These are phyloP conservation scores for Alternaria sp. DNA, from an alignment of 2,329 filamentous ascomycete species.

Conservation along the genomic window DNA sequence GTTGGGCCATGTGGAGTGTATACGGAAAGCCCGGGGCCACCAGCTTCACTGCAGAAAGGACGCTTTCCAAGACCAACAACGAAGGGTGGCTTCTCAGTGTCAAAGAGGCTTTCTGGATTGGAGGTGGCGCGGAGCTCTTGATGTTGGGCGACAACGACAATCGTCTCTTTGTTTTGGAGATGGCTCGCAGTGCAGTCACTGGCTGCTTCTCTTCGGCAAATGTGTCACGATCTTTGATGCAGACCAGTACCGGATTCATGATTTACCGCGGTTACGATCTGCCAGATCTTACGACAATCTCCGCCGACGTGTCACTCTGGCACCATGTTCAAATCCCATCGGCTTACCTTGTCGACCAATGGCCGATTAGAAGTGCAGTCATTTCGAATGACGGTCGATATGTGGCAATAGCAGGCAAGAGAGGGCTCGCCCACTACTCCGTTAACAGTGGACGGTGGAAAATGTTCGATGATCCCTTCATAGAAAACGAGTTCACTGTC, in stretches of 20 bases:
- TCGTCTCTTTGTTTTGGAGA: conserved; percentile 85
- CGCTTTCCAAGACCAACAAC: conserved; percentile 68
- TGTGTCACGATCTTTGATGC: conserved; percentile 84
- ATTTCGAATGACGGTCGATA: conserved; percentile 93
- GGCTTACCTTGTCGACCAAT: conserved; percentile 85
- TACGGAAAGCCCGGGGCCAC: conserved; percentile 89
- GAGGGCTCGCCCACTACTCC: conserved; percentile 94
- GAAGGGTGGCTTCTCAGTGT: conserved; percentile 88
- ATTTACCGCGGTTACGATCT: conserved; percentile 93
- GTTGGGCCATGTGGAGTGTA: conserved; percentile 97
- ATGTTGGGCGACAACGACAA: conserved; percentile 75
- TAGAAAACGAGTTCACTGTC: conserved; percentile 90
- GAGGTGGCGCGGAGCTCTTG: conserved; percentile 84
- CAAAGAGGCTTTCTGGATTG: conserved; percentile 81
- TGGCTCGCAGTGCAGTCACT: conserved; percentile 90
- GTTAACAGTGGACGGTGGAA: conserved; percentile 95
- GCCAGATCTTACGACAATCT: conserved; percentile 87
- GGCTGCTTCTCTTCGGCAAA: conserved; percentile 93
- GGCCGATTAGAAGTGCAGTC: conserved; percentile 87
- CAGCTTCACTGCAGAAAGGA: conserved; percentile 76
- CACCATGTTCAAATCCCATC: conserved; percentile 87
- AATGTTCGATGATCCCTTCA: conserved; percentile 79
- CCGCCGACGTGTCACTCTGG: conserved; percentile 92
- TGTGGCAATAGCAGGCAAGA: conserved; percentile 90
- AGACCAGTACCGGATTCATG: conserved; percentile 87